Evolutionary conservation across 495 filamentous ascomycete species (phyloP), one percentile per base, ranked within the genome.

Genomic region (Aspergillus kassunensis): DNA sequence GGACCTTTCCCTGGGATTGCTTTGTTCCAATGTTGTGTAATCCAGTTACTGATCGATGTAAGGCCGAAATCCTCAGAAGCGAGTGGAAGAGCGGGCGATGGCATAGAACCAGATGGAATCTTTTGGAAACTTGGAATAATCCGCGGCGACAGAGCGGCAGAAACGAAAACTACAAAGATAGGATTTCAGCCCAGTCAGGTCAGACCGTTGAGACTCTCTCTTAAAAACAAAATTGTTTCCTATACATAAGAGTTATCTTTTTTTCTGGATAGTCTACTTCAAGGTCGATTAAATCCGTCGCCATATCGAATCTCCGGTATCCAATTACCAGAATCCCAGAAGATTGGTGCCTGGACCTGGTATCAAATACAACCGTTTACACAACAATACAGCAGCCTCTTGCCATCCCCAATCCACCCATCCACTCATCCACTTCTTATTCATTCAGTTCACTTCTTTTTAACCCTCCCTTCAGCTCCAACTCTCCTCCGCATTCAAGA

Each of bases 11-110:
- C 12, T 20, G 27, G 7, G 15, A 45, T 18, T 30, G 18, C 11
- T 24, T n/a, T n/a, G 11, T 12, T 13, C n/a, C n/a, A n/a, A n/a
- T n/a, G n/a, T n/a, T 11, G 48, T 43, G 27, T 34, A 16, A 43
- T 40, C 20, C 3, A 44, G 40, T 48, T 48, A 48, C 45, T 27
- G 57, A 37, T n/a, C n/a, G n/a, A n/a, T n/a, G n/a, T n/a, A n/a
- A n/a, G n/a, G n/a, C n/a, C n/a, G n/a, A n/a, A n/a, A n/a, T n/a
- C n/a, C n/a, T n/a, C n/a, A n/a, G n/a, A n/a, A n/a, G n/a, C n/a
- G n/a, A n/a, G n/a, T 72, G 66, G 71, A 74, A 74, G 46, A 12
- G 37, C 55, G 56, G 70, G 65, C 69, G 72, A 74, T 41, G 10
- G 36, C 55, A 43, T 47, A 54, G 71, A 74, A 74, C 55, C 49